These are phyloP conservation scores for Strobilomyces confusus DNA, from an alignment of 768 basidiomycete genomes.

Conservation along the genomic window DNA sequence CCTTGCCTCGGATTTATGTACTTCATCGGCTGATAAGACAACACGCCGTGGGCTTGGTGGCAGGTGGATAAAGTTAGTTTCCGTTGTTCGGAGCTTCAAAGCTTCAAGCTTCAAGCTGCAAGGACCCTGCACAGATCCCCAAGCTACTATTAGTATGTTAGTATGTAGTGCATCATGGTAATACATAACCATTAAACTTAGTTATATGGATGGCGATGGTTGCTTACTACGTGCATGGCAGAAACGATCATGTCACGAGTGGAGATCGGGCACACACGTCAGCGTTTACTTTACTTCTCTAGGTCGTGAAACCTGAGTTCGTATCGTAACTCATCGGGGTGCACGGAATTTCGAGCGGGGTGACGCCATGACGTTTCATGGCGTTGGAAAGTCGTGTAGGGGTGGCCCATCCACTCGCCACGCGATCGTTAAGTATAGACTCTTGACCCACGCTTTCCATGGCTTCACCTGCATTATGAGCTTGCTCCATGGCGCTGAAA, in stretches of 20 bases:
- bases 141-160: too few relatives aligned
- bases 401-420: constrained; percentile 9
- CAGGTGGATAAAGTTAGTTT: constrained; percentile 7
- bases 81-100: not conserved
- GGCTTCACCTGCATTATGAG: constrained; percentile 4
- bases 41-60: constrained; percentile 3
- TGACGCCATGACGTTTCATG: constrained; percentile 5
- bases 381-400: not conserved
- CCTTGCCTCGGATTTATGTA: constrained; percentile 8
- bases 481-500: constrained; percentile 20
- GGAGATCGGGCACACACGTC: not conserved
- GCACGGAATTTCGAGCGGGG: not conserved
- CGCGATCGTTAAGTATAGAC: not conserved
- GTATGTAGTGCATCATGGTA: not conserved
- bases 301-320: not conserved
- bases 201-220: not conserved
- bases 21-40: constrained; percentile 7
- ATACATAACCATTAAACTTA: constrained; percentile 5
- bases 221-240: not conserved
- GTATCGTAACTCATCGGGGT: not conserved
- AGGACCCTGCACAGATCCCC: constrained; percentile 1
- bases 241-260: constrained; percentile 1
- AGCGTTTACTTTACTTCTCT: not conserved
- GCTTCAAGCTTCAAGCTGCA: too few relatives aligned
- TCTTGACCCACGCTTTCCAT: constrained; percentile 10